Evolutionary conservation across 2,329 filamentous ascomycete species (phyloP), one percentile per base, ranked within the genome.

Genomic region (Trichoderma afroharzianum): DNA sequence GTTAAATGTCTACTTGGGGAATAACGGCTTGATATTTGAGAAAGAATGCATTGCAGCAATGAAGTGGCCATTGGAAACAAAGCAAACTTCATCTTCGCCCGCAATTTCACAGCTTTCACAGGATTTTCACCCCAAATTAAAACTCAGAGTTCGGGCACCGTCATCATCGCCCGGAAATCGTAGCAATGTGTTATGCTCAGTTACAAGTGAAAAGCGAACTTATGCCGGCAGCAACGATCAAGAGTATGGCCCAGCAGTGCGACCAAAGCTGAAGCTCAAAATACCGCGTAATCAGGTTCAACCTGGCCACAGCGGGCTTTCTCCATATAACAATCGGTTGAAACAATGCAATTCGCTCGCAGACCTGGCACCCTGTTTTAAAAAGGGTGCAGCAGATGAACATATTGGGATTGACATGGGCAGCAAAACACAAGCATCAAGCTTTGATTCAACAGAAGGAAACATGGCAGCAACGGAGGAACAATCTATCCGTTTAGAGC

Each of bases 321-420:
- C 74, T 6, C 32, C 74, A 43, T 75, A 67, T 24, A 77, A 70
- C 15, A 76, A 75, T 55, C 76, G 76, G n/a, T 71, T 80, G 58
- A 80, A 80, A 39, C 76, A 80, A 63, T 78, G 76, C 74, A 80
- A 77, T 61, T 79, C 80, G 39, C 73, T 81, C 21, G 74, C 79
- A 11, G 79, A 80, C 36, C 69, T 81, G 32, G 73, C 74, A 9
- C 63, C 75, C 15, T 76, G 74, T 43, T 69, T 77, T 47, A 74
- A 59, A 26, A 72, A 50, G 21, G 70, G 73, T 24, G 18, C 18
- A 1, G 4, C n/a, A 21, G 57, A 69, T 21, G 57, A 53, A 9
- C 21, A 28, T 2, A 4, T 28, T 15, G 21, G 32, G 8, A 28
- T 12, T 11, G 39, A 50, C n/a, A n/a, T 30, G 30, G 39, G 53